Base-by-base conservation (phyloP, 2,329 filamentous ascomycete genomes). In the Colletotrichum sp. region DNA sequence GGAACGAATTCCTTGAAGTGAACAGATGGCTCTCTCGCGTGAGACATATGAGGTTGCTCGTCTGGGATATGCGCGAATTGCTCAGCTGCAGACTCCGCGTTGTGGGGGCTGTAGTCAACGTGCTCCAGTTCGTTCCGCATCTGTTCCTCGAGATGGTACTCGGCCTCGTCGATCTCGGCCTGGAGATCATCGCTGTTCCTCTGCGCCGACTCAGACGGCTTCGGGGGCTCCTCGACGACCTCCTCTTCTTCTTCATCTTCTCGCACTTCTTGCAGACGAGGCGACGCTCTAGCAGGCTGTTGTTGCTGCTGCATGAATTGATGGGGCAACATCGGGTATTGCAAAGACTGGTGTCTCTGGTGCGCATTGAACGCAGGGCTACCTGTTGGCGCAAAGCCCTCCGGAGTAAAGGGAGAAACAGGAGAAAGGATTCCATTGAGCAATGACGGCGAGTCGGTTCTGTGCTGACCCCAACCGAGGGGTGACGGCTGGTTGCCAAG, bases 131-230 rank as follows among this genome's bases (percentile, higher is more conserved):
- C 93, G 70, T 94, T 93, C 68, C 95, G 92, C 77, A 96, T 92
- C 76, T 95, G 93, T 82, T 96, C 92, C 82, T 96, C 94, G 77
- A 97, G 85, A 80, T 96, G 95, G 81, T 97, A 96, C 80, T 98
- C 95, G 6, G 94, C 93, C 81, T 96, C 94, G 66, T 97, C 94
- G 72, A 98, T 93, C 79, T 97, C 95, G 77, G 93, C 93, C 82
- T 98, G 95, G 28, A 98, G 89, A 79, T 96, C 96, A 79, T 96
- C 94, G 63, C 86, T 84, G 74, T 77, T 77, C 61, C 86, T 86
- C 63, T 84, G 84, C 13, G 79, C 72, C 12, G 89, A 86, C 79
- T 92, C 89, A 0, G 90, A 88, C 0, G 89, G 90, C 80, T 89
- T 90, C 2, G 89, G 90, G 12, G 87, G 87, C 72, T 86, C 90